phyloP scores from a whole-genome alignment of 2,329 filamentous ascomycete genomes.

The Cercospora zeae-maydis region DNA sequence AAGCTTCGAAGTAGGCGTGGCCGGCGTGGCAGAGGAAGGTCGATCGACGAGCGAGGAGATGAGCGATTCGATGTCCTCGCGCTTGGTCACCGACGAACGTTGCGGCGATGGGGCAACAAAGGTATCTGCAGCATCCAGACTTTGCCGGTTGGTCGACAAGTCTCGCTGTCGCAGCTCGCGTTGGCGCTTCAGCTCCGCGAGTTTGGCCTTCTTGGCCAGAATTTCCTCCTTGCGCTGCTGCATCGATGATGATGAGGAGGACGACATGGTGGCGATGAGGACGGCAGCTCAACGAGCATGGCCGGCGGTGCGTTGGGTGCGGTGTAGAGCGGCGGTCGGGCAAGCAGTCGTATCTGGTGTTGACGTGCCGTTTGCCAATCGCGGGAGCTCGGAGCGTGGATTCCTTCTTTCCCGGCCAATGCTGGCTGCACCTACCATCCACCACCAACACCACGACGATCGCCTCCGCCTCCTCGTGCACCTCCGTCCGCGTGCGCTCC shows the following conservation, averaged over 20 bases:
- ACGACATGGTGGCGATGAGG: constrained; percentile 3
- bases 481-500: constrained; percentile 1
- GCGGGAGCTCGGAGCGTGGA: not conserved
- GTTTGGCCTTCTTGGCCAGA: constrained; percentile 91
- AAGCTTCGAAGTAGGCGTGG: constrained; percentile 30
- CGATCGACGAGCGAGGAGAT: constrained; percentile 80
- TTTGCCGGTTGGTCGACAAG: constrained; percentile 65
- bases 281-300: constrained; percentile 1
- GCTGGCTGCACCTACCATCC: constrained; percentile 1
- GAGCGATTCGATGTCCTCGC: constrained; percentile 76
- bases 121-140: constrained; percentile 65
- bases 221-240: constrained; percentile 91
- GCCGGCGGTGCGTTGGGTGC: not conserved
- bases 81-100: constrained; percentile 57
- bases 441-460: constrained; percentile 5
- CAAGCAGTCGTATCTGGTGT: not conserved
- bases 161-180: constrained; percentile 78
- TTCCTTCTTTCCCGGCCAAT: not conserved
- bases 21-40: constrained; percentile 36
- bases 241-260: constrained; percentile 30
- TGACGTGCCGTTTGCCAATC: constrained; percentile 1
- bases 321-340: not conserved
- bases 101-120: constrained; percentile 67
- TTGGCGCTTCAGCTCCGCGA: constrained; percentile 92
- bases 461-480: constrained; percentile 4